A percentile compares a stretch with the other conserved stretches of the same genome.
These are phyloP conservation scores for Theobroma cacao DNA, from an alignment of 345 rosid genomes.

Conservation along the genomic window DNA sequence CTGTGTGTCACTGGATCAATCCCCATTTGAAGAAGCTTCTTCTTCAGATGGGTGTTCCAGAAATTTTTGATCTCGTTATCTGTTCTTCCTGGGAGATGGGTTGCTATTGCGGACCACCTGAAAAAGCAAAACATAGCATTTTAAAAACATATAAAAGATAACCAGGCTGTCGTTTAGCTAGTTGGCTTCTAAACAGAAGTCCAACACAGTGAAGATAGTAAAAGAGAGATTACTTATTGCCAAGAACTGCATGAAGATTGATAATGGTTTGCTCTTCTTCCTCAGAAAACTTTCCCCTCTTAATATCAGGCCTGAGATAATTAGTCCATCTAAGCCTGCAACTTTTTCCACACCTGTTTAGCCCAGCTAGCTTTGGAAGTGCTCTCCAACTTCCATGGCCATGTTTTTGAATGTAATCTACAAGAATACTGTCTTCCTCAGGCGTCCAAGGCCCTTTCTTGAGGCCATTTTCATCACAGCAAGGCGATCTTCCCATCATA, in stretches of 20 bases:
- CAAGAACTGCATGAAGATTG: slow-evolving; percentile 64
- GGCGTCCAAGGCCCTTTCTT: slow-evolving; percentile 86
- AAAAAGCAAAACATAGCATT: not conserved
- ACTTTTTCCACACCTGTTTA: slow-evolving; percentile 81
- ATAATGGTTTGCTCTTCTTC: slow-evolving; percentile 75
- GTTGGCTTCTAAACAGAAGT: not conserved
- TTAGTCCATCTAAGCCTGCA: slow-evolving; percentile 82
- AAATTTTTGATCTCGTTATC: slow-evolving; percentile 78
- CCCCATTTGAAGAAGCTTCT: slow-evolving; percentile 77
- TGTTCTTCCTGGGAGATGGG: slow-evolving; percentile 68
- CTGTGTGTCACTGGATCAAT: slow-evolving; percentile 77
- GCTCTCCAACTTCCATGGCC: slow-evolving; percentile 89
- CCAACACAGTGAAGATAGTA: not conserved
- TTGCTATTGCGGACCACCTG: slow-evolving; percentile 87
- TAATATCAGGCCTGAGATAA: slow-evolving; percentile 77
- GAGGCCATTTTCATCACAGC: slow-evolving; percentile 45
- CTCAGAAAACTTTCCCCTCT: slow-evolving; percentile 64
- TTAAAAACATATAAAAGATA: too few relatives aligned
- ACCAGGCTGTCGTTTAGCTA: too few relatives aligned
- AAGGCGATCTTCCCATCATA: slow-evolving; percentile 42
- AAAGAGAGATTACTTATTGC: slow-evolving; percentile 56
- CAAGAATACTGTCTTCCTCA: slow-evolving; percentile 59
- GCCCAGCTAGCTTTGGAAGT: slow-evolving; percentile 66
- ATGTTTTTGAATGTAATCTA: slow-evolving; percentile 46
- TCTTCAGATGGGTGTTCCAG: slow-evolving; percentile 84